Base-by-base conservation (phyloP, 2,329 filamentous ascomycete genomes). In the Ascochyta rabiei region DNA sequence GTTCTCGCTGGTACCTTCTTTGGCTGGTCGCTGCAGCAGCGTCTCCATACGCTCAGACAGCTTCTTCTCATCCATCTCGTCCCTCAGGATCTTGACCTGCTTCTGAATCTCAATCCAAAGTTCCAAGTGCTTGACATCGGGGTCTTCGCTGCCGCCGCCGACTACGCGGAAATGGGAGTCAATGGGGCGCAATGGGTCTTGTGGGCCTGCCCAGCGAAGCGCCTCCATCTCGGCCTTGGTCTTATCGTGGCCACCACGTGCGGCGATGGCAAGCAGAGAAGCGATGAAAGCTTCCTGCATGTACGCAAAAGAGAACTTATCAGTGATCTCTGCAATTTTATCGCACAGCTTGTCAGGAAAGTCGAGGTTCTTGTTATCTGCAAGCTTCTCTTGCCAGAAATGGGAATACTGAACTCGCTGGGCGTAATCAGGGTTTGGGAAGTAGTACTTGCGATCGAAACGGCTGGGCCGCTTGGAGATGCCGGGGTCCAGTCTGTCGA, bases 401-500 rank as follows among this genome's bases (percentile, higher is more conserved):
- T 77, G 59, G 38, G 71, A 76, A 53, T 81, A 81, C 44, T 72
- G 66, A 7, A 75, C 63, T 4, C 79, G 63, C 60, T 79, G 72
- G 10, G 67, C 65, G 21, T 63, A 67, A 46, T 69, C 55, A 6
- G 79, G 79, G 48, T 77, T 66, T 1, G 73, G 65, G 59, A 79
- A 81, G 51, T 75, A 73, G 65, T 79, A 80, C 55, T 81, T 81
- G 24, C 79, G 64, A 50, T 81, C 79, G 56, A 81, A 81, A 6
- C 79, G 70, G 21, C 68, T 74, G 2, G 79, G 79, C 0, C 79
- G 74, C 69, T 81, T 80, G 13, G 74, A 65, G 41, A 81, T 87
- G 18, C 86, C 87, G 0, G 87, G 86, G 60, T 90, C 87, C 5
- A 90, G 75, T 1, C 81, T 79, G 31, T 90, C 86, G 5, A 90